Base-by-base conservation (phyloP, 2,329 filamentous ascomycete species). In the Colletotrichum spaethianum region DNA sequence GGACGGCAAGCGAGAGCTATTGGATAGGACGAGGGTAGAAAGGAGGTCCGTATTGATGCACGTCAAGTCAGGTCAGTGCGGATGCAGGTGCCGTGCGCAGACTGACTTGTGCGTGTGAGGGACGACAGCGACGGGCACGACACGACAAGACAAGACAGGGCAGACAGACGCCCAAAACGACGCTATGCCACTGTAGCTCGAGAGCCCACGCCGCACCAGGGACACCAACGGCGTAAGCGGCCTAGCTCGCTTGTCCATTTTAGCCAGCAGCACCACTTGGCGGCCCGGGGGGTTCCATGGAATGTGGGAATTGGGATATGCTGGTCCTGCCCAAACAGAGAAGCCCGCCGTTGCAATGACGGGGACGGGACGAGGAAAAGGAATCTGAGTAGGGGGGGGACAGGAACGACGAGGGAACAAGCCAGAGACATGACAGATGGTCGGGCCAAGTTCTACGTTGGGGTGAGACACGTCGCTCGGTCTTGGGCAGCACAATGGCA, bases 261-360 rank as follows among this genome's bases (percentile, higher is more conserved):
- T 56, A 20, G 63, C 64, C 57, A 33, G 52, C 64, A 57, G 52
- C 40, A 62, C 50, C 68, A 67, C 68, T 68, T 63, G 69, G 64
- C 59, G 63, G 64, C 57, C 63, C 68, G 33, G 31, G 42, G 68
- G 33, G 36, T 28, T 56, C 63, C 50, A 67, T 57, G 57, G 69
- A 72, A 68, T 71, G 69, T 59, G 69, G 64, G 64, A 68, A 63
- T 63, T 68, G 57, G 23, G 56, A 70, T 42, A 63, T 44, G 40
- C 63, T 59, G 48, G 57, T 23, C 11, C 36, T 53, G 12, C 61
- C 36, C 36, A 23, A 55, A 53, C 2, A 33, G 20, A 42, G 33
- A 59, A 44, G 38, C 44, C 42, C 55, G 56, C 56, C 38, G 38
- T 46, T 55, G 64, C 36, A 56, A 14, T 14, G 31, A 62, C 23